phyloP scores from a whole-genome alignment of 2,329 filamentous ascomycete species.

The Didymellaceae sp. region DNA sequence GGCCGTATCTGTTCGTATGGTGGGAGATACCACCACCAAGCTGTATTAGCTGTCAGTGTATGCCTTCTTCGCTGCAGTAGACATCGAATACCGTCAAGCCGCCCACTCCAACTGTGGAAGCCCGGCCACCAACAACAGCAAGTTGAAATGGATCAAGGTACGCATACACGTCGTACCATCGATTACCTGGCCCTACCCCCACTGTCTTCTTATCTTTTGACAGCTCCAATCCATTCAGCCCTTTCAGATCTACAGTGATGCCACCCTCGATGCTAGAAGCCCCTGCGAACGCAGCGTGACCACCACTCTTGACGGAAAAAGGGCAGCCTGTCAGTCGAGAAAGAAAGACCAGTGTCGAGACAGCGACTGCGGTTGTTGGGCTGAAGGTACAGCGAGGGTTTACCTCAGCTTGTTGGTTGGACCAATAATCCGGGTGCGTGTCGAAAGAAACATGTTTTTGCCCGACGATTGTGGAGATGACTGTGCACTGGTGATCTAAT shows the following conservation, averaged over 20 bases:
- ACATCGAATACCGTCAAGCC: too few species aligned
- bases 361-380: too few species aligned
- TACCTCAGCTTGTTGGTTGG: too few species aligned
- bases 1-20: neutral
- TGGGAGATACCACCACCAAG: too few species aligned
- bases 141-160: slow-evolving; percentile 37
- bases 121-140: slow-evolving; percentile 3
- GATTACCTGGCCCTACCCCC: slow-evolving; percentile 40
- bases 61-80: too few species aligned
- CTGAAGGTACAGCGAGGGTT: too few species aligned
- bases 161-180: slow-evolving; percentile 45
- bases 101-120: too few species aligned
- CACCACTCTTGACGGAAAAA: slow-evolving; percentile 52
- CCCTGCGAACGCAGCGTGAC: slow-evolving; percentile 36
- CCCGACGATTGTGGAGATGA: too few species aligned
- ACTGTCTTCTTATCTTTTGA: slow-evolving; percentile 30
- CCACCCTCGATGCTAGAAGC: slow-evolving; percentile 42
- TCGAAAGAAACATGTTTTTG: too few species aligned
- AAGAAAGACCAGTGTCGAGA: slow-evolving; percentile 29
- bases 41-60: too few species aligned
- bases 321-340: slow-evolving; percentile 36
- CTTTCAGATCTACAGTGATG: slow-evolving; percentile 39
- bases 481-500: too few species aligned
- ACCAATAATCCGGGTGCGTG: too few species aligned
- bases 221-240: slow-evolving; percentile 30